A percentile compares a stretch with the other conserved stretches of the same genome.
These are phyloP conservation scores for Cnidoscolus chayamansa DNA, from an alignment of 441 rosid genomes.

Conservation along the genomic window DNA sequence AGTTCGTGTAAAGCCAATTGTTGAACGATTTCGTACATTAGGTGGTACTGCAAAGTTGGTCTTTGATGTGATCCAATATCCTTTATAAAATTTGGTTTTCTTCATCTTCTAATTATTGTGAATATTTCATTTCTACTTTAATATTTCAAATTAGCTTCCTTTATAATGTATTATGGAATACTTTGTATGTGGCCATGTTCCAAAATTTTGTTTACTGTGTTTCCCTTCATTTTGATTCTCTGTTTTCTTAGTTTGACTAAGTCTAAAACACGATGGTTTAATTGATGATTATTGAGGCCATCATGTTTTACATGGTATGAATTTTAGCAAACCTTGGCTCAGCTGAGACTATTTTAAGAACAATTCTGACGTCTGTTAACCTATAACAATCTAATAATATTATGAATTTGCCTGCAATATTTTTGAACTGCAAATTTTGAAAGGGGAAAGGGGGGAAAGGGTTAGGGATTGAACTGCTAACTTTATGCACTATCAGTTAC, in stretches of 20 bases:
- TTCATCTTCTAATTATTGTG: neutral
- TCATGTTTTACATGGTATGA: neutral
- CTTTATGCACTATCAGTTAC: neutral
- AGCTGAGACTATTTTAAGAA: neutral
- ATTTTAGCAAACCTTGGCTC: neutral
- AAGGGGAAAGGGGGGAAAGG: neutral
- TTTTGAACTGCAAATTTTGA: neutral
- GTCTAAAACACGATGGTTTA: neutral
- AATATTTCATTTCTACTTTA: neutral
- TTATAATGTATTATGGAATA: neutral
- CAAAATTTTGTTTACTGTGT: neutral
- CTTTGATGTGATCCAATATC: slow-evolving; percentile 97
- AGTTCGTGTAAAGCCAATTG: slow-evolving; percentile 84
- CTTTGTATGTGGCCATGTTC: neutral
- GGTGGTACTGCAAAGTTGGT: slow-evolving; percentile 82
- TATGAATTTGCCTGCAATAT: neutral
- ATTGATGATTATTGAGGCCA: neutral
- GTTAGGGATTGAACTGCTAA: neutral
- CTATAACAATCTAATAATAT: neutral
- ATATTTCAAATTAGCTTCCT: neutral
- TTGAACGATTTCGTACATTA: slow-evolving; percentile 78
- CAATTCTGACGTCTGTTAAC: neutral
- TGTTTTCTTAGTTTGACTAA: neutral
- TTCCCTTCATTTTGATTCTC: neutral
- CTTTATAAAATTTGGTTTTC: slow-evolving; percentile 38